Evolutionary conservation across 345 rosid genomes (phyloP).

Genomic region (Psidium guajava): DNA sequence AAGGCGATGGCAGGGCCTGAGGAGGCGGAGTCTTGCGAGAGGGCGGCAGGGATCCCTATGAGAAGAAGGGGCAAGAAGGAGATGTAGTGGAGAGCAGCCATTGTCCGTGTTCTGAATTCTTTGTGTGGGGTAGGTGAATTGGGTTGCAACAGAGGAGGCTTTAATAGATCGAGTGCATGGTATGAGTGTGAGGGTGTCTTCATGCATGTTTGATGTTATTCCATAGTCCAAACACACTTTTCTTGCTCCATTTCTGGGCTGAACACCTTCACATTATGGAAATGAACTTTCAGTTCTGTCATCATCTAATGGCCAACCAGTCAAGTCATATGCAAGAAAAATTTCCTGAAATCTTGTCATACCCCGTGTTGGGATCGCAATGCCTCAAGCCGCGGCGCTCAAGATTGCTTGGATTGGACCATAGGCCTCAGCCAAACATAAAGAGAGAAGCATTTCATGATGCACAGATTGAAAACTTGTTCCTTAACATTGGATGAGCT

Average conservation of each 20-base stretch:
- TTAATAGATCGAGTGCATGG: slow-evolving; percentile 24
- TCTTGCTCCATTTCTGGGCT: slow-evolving; percentile 9
- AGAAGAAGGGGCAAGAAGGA: slow-evolving; percentile 13
- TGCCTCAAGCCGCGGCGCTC: not conserved
- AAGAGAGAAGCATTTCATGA: not conserved
- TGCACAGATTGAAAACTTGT: not conserved
- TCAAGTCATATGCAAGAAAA: not conserved
- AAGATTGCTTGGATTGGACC: not conserved
- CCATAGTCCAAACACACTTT: slow-evolving; percentile 4
- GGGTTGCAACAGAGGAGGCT: not conserved
- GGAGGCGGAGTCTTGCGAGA: slow-evolving; percentile 27
- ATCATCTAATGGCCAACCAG: not conserved
- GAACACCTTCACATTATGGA: not conserved
- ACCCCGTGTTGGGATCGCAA: not conserved
- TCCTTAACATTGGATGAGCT: not conserved
- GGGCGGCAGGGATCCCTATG: slow-evolving; percentile 7
- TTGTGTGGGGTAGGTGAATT: not conserved
- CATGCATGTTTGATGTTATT: slow-evolving; percentile 46
- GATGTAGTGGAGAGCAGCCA: not conserved
- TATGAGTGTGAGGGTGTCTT: slow-evolving; percentile 26
- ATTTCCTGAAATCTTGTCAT: not conserved
- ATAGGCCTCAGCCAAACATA: not conserved
- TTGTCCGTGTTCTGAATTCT: no score
- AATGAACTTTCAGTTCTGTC: not conserved
- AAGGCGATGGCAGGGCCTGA: slow-evolving; percentile 16